Conservation (phyloP, 2,329 filamentous ascomycete species). For the Apiospora koreana region DNA sequence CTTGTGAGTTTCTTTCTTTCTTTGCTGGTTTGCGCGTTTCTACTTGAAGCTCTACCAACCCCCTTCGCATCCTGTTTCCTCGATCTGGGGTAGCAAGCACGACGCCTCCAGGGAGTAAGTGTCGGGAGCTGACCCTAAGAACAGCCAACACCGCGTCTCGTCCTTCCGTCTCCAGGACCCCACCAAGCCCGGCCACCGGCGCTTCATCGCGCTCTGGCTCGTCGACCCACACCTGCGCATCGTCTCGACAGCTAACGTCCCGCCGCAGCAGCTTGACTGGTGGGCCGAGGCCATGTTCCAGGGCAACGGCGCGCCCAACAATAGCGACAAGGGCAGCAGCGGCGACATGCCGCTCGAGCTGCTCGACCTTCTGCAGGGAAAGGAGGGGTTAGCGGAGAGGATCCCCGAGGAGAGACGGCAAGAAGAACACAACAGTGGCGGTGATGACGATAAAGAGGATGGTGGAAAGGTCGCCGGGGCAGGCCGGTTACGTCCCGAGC, state of each 20-base stretch:
- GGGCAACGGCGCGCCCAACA: not conserved
- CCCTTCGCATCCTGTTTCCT: too few relatives aligned
- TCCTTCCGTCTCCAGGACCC: slow-evolving; percentile 52
- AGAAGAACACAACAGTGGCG: too few relatives aligned
- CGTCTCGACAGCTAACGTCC: slow-evolving; percentile 46
- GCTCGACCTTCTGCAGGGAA: slow-evolving; percentile 8
- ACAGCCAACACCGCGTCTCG: slow-evolving; percentile 47
- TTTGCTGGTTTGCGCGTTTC: too few relatives aligned
- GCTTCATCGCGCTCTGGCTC: slow-evolving; percentile 61
- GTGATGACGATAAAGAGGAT: not conserved
- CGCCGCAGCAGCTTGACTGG: slow-evolving; percentile 44
- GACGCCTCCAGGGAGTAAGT: too few relatives aligned
- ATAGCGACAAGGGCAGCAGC: not conserved
- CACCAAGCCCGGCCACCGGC: slow-evolving; percentile 56
- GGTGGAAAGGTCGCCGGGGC: too few relatives aligned
- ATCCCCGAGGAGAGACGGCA: not conserved
- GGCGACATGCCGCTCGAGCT: slow-evolving; percentile 12
- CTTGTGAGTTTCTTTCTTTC: too few relatives aligned
- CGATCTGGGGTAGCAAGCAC: too few relatives aligned
- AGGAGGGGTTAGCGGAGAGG: not conserved
- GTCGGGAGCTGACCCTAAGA: too few relatives aligned
- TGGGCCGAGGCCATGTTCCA: slow-evolving; percentile 28
- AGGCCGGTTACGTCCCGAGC: not conserved
- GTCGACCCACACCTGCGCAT: slow-evolving; percentile 55
- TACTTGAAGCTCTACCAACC: too few relatives aligned